These are phyloP conservation scores for Acanthamoeba royreba DNA, from an alignment of 208 protist genomes.

Conservation along the genomic window DNA sequence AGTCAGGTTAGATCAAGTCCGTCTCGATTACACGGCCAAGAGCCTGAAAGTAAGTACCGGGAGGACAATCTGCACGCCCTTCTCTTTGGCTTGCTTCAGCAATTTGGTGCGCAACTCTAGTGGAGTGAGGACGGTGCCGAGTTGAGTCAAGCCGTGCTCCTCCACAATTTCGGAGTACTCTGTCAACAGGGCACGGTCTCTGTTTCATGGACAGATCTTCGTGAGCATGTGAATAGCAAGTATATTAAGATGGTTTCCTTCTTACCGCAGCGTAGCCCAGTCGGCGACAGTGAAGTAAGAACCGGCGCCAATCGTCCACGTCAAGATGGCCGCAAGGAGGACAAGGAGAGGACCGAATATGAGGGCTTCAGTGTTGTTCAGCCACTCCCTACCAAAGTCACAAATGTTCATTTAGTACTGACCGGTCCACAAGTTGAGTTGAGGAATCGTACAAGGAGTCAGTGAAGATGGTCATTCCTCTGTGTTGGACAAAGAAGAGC, in stretches of 20 bases:
- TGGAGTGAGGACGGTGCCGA: background rate
- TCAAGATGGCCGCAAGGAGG: background rate
- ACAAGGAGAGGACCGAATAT: background rate
- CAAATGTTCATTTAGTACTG: background rate
- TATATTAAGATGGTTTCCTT: background rate
- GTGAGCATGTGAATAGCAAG: background rate
- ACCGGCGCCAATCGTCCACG: background rate
- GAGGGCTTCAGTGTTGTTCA: background rate
- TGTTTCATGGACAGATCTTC: background rate
- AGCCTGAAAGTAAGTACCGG: background rate
- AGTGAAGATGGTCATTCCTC: background rate
- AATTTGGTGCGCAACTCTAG: background rate
- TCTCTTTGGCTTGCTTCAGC: background rate
- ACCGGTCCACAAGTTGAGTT: background rate
- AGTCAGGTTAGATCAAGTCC: too few species aligned
- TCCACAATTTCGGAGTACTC: background rate
- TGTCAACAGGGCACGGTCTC: background rate
- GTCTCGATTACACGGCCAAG: too few species aligned
- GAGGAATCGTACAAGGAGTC: background rate
- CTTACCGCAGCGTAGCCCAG: background rate
- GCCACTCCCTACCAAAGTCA: background rate
- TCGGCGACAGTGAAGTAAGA: background rate
- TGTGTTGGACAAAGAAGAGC: background rate
- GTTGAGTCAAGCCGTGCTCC: background rate
- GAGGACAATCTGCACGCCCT: background rate